Evolutionary conservation across 495 filamentous ascomycete genomes (phyloP).

Genomic region (Podospora pseudopauciseta): DNA sequence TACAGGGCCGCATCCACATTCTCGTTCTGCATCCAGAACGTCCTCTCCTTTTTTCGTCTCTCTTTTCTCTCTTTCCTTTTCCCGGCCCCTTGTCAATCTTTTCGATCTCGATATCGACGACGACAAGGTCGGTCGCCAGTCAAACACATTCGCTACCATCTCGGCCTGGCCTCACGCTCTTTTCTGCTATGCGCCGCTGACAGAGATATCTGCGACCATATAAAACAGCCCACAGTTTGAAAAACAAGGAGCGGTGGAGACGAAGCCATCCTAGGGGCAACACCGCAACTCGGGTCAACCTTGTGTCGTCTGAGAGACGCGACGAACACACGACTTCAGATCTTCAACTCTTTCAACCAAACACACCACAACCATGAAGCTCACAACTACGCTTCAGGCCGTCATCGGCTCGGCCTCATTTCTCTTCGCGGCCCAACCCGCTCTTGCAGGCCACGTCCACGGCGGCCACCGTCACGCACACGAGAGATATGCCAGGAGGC

Average conservation of each 20-base stretch:
- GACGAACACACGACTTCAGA: background rate
- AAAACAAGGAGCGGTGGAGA: background rate
- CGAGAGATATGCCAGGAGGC: constrained; percentile 32
- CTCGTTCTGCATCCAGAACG: constrained; percentile 1
- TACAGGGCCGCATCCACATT: background rate
- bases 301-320: background rate
- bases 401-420: constrained; percentile 48
- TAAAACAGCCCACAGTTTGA: no score
- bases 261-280: background rate
- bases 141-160: no score
- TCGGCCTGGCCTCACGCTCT: no score
- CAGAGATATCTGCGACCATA: no score
- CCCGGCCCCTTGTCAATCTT: background rate
- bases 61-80: background rate
- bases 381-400: constrained; percentile 47
- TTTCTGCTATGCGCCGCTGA: no score
- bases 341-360: background rate
- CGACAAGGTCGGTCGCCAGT: no score
- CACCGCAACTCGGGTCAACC: background rate
- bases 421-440: constrained; percentile 37
- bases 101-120: background rate
- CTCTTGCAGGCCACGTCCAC: constrained; percentile 30
- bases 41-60: constrained; percentile 6
- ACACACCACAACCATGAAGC: constrained; percentile 38
- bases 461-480: constrained; percentile 36